Percentiles rank a stretch among this genome's conserved stretches.
Evolutionary conservation across 2,329 filamentous ascomycete species (phyloP).

Genomic region (Dryadomyces quercivorus): DNA sequence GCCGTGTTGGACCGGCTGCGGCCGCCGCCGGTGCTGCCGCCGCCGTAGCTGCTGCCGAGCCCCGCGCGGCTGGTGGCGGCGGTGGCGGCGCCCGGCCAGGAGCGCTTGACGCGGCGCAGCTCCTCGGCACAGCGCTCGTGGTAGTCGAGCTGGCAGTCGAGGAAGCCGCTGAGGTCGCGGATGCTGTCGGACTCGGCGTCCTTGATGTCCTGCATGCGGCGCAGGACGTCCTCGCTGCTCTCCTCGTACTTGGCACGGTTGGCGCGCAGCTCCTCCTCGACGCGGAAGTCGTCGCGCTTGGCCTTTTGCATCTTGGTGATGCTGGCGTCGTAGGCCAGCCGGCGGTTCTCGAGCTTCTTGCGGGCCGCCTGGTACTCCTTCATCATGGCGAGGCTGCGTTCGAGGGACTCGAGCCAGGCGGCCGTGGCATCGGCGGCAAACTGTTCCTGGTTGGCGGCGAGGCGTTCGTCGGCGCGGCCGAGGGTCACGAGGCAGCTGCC

Average conservation of each 20-base stretch:
- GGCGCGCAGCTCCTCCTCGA: conserved; percentile 82
- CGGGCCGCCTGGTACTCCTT: conserved; percentile 91
- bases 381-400: conserved; percentile 84
- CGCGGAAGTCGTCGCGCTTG: conserved; percentile 84
- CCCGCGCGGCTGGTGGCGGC: conserved; percentile 6
- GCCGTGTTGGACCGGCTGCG: conserved; percentile 36
- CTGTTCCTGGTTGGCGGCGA: conserved; percentile 73
- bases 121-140: conserved; percentile 85
- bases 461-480: conserved; percentile 77
- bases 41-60: conserved; percentile 2
- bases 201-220: conserved; percentile 94
- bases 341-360: conserved; percentile 86
- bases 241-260: conserved; percentile 97
- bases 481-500: conserved; percentile 72
- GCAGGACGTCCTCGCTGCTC: conserved; percentile 78
- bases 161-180: conserved; percentile 63
- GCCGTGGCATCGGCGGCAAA: conserved; percentile 68
- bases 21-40: conserved; percentile 15
- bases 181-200: conserved; percentile 79
- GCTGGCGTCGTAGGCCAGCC: conserved; percentile 83
- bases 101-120: conserved; percentile 43
- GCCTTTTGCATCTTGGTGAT: conserved; percentile 84
- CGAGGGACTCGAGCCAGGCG: conserved; percentile 84
- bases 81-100: conserved; percentile 24
- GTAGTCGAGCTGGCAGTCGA: conserved; percentile 83